Conservation (phyloP, 768 basidiomycete species). For the Fomitopsis pulvina region DNA sequence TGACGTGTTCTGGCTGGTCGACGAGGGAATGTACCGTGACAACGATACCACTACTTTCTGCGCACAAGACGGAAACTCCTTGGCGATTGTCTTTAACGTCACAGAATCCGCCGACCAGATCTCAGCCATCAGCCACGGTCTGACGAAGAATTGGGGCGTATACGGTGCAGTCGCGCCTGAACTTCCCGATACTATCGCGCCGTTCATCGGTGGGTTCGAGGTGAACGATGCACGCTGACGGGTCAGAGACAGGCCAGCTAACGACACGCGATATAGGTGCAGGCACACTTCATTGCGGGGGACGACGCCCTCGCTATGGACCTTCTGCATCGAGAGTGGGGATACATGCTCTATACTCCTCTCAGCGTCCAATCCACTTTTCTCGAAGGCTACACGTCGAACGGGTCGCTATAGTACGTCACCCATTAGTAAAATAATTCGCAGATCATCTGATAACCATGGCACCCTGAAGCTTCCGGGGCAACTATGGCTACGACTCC, state of each 20-base stretch:
- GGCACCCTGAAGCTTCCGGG: conserved; percentile 36
- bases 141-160: conserved; percentile 45
- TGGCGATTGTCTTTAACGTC: conserved; percentile 47
- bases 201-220: conserved; percentile 54
- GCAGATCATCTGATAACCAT: background rate
- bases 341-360: conserved; percentile 52
- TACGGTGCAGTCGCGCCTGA: conserved; percentile 49
- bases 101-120: conserved; percentile 35
- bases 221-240: too few relatives aligned
- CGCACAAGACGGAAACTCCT: conserved; percentile 53
- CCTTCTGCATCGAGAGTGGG: conserved; percentile 48
- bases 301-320: conserved; percentile 47
- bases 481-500: conserved; percentile 46
- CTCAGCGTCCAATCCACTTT: conserved; percentile 51
- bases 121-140: conserved; percentile 35
- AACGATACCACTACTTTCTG: conserved; percentile 44
- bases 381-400: conserved; percentile 51
- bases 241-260: too few relatives aligned
- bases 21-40: conserved; percentile 45
- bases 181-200: conserved; percentile 51
- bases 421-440: background rate
- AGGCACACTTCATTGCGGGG: conserved; percentile 50
- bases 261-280: conserved; percentile 32
- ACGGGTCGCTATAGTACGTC: conserved; percentile 46
- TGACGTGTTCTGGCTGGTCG: conserved; percentile 43